Evolutionary conservation across 1,139 yeast species (phyloP).

Genomic region (Pichia sp.): DNA sequence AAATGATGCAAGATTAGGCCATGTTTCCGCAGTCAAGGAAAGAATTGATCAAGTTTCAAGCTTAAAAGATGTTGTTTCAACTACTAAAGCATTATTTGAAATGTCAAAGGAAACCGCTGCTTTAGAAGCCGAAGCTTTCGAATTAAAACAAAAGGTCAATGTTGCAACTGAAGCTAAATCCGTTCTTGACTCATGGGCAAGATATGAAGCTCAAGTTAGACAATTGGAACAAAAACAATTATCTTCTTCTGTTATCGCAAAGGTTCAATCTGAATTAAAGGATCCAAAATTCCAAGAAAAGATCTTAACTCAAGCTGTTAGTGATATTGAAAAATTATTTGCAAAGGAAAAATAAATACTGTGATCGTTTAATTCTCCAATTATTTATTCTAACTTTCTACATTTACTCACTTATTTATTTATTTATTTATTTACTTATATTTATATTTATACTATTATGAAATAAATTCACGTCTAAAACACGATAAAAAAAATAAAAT

Average conservation of each 20-base stretch:
- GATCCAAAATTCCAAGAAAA: conserved; percentile 92
- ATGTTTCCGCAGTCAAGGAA: conserved; percentile 84
- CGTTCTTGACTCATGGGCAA: conserved; percentile 97
- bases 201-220: conserved; percentile 95
- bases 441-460: background rate
- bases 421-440: conserved; percentile 2
- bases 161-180: conserved; percentile 87
- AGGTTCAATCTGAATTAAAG: conserved; percentile 78
- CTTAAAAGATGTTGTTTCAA: conserved; percentile 84
- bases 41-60: conserved; percentile 85
- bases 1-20: conserved; percentile 84
- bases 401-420: too few relatives aligned
- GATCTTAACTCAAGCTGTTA: conserved; percentile 82
- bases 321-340: conserved; percentile 86
- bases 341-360: conserved; percentile 29
- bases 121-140: conserved; percentile 90
- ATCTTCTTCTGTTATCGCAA: conserved; percentile 76
- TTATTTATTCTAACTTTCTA: conserved; percentile 1
- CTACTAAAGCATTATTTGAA: conserved; percentile 87
- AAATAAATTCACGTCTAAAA: conserved; percentile 1
- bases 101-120: conserved; percentile 94
- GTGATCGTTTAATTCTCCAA: background rate
- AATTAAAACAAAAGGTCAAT: conserved; percentile 83
- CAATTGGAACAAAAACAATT: conserved; percentile 93
- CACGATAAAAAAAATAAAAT: too few relatives aligned